Percentiles rank a stretch among this genome's conserved stretches.
These are phyloP conservation scores for Lobosporangium transversale DNA, from an alignment of 192 early-diverging fungal genomes.

Conservation along the genomic window DNA sequence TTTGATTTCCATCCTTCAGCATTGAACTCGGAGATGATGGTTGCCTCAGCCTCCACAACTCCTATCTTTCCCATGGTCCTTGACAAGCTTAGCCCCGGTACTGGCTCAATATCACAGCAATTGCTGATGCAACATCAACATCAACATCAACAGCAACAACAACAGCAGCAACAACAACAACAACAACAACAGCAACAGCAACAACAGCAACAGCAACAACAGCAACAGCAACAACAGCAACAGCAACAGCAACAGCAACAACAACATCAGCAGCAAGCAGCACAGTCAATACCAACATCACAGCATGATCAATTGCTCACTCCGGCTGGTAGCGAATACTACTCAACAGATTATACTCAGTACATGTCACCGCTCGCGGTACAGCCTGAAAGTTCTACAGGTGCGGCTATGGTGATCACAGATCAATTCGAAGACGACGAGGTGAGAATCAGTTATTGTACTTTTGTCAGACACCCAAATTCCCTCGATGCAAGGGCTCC, in stretches of 20 bases:
- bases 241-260: conserved; percentile 27
- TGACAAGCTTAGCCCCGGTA: conserved; percentile 21
- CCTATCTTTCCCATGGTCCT: conserved; percentile 35
- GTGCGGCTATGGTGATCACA: conserved; percentile 40
- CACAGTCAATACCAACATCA: conserved; percentile 10
- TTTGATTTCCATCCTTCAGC: conserved; percentile 37
- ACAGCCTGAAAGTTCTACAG: conserved; percentile 25
- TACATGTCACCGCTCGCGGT: conserved; percentile 49
- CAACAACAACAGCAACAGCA: conserved; percentile 21
- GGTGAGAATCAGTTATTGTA: conserved; percentile 22
- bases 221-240: conserved; percentile 17
- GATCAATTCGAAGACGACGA: conserved; percentile 53
- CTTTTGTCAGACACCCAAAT: too few species aligned
- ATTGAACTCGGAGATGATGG: conserved; percentile 26
- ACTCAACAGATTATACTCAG: conserved; percentile 38
- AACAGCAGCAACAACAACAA: conserved; percentile 24
- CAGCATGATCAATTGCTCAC: conserved; percentile 44
- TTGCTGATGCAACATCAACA: conserved; percentile 19
- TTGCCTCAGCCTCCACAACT: conserved; percentile 37
- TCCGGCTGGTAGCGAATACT: conserved; percentile 36
- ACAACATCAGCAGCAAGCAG: conserved; percentile 17
- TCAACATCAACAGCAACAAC: conserved; percentile 20
- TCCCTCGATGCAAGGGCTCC: too few species aligned
- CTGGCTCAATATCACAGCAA: conserved; percentile 16
- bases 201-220: conserved; percentile 16